Evolutionary conservation across 495 filamentous ascomycete genomes (phyloP).

Genomic region (Staphylotrichum tortipilum): DNA sequence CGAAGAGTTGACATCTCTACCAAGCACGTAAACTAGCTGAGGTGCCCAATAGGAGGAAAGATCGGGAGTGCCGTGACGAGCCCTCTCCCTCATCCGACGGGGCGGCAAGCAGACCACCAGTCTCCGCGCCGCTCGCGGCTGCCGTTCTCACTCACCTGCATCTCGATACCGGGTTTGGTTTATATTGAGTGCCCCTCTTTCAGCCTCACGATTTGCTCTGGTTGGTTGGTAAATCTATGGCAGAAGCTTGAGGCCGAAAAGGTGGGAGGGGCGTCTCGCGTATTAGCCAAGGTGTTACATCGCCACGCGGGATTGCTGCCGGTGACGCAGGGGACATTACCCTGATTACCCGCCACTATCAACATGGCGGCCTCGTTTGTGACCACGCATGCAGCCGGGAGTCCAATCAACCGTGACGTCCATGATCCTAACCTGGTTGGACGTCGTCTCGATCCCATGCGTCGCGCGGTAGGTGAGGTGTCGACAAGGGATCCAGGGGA

Average conservation of each 20-base stretch:
- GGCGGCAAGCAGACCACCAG: not conserved
- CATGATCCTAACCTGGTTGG: too few species aligned
- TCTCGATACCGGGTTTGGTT: not conserved
- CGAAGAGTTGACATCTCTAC: too few species aligned
- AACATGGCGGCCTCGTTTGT: too few species aligned
- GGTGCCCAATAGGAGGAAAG: not conserved
- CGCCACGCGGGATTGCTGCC: not conserved
- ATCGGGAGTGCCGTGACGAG: not conserved
- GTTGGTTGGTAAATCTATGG: not conserved
- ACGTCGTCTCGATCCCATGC: too few species aligned
- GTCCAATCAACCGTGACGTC: too few species aligned
- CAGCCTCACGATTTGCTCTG: not conserved
- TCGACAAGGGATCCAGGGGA: too few species aligned
- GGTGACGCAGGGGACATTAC: not conserved
- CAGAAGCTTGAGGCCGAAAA: not conserved
- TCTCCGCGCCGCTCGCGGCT: not conserved
- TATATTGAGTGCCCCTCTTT: not conserved
- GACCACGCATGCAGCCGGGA: too few species aligned
- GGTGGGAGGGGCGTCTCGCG: not conserved
- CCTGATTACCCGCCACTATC: not conserved
- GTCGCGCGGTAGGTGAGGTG: too few species aligned
- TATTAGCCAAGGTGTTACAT: conserved; percentile 1
- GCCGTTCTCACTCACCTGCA: not conserved
- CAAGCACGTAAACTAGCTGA: too few species aligned
- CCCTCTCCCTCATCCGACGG: not conserved